Percentiles rank a stretch among this genome's conserved stretches.
Evolutionary conservation across 73 alveolate genomes (phyloP).

Genomic region (Symbiodinium pilosum): DNA sequence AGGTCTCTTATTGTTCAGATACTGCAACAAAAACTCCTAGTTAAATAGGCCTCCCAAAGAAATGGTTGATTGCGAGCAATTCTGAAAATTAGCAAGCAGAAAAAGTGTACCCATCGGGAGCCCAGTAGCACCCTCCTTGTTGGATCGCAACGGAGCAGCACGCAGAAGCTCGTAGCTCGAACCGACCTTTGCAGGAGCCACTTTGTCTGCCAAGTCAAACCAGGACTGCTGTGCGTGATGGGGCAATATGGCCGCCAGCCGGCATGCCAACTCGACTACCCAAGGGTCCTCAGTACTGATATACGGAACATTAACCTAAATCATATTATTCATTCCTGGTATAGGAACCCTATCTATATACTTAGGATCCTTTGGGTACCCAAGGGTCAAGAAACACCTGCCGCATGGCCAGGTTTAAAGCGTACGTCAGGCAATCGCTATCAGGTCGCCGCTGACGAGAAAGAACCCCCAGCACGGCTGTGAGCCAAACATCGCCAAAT

Average conservation of each 20-base stretch:
- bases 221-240: not conserved
- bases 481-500: constrained; percentile 4
- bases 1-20: not conserved
- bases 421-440: not conserved
- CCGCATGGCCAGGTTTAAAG: not conserved
- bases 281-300: not conserved
- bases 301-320: not conserved
- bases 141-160: not conserved
- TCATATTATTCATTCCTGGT: not conserved
- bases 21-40: too few species aligned
- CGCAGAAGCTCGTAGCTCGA: not conserved
- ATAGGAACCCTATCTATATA: too few species aligned
- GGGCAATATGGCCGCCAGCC: not conserved
- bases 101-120: not conserved
- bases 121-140: not conserved
- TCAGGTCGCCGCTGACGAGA: constrained; percentile 13
- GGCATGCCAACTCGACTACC: not conserved
- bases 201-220: not conserved
- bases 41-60: too few species aligned
- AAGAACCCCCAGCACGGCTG: constrained; percentile 8
- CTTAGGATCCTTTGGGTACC: not conserved
- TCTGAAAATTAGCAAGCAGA: not conserved
- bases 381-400: constrained; percentile 1
- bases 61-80: not conserved
- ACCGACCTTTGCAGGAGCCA: constrained; percentile 2